These are phyloP conservation scores for Vitis hybrid DNA, from an alignment of 177 flowering plant genomes.

Conservation along the genomic window DNA sequence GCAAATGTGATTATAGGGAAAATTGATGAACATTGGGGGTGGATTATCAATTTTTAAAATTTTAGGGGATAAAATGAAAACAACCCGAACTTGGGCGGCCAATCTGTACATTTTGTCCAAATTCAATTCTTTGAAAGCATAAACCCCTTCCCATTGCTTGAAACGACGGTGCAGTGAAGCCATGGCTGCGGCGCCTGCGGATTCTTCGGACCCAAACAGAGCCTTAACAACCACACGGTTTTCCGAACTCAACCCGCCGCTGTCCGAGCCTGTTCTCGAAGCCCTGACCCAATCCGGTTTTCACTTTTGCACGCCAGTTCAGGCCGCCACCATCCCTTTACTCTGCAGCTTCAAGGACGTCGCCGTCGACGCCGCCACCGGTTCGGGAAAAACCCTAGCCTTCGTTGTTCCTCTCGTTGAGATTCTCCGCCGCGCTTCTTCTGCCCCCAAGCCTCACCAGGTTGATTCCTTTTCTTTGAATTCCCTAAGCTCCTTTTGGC, in stretches of 20 bases:
- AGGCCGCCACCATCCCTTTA: constrained; percentile 85
- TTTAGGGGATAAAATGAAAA: too few relatives aligned
- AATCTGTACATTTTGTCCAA: too few relatives aligned
- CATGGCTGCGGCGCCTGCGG: constrained; percentile 21
- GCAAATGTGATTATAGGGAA: too few relatives aligned
- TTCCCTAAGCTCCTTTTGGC: not conserved
- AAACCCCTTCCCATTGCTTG: not conserved
- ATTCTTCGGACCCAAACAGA: constrained; percentile 27
- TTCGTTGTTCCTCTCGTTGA: constrained; percentile 88
- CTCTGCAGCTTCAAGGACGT: constrained; percentile 84
- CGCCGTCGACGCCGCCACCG: constrained; percentile 96
- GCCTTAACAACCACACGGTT: constrained; percentile 71
- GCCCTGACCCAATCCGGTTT: constrained; percentile 59
- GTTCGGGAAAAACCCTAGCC: constrained; percentile 95
- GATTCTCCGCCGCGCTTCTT: constrained; percentile 62
- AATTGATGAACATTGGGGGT: too few relatives aligned
- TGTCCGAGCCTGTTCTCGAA: constrained; percentile 63
- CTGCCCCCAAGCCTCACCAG: constrained; percentile 70
- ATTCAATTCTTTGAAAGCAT: too few relatives aligned
- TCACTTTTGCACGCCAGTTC: constrained; percentile 89
- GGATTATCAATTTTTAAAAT: too few relatives aligned
- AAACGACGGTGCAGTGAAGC: not conserved
- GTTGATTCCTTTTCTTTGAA: constrained; percentile 23
- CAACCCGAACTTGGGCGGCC: too few relatives aligned
- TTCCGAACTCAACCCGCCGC: constrained; percentile 70